Percentiles rank a stretch among this genome's conserved stretches.
phyloP scores from a whole-genome alignment of 2,329 filamentous ascomycete genomes.

The Madurella fahalii region DNA sequence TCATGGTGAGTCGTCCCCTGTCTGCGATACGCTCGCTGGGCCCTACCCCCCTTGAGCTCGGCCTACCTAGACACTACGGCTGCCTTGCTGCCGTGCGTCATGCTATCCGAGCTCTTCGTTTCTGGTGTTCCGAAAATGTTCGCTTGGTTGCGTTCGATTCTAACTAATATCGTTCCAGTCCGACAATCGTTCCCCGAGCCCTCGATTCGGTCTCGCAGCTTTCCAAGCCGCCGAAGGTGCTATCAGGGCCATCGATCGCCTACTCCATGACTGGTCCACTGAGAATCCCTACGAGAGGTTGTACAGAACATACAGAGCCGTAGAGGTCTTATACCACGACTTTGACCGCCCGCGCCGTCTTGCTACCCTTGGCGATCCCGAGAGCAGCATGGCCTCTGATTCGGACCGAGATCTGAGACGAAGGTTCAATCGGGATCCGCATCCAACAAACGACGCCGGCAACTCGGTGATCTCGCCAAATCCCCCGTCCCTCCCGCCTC shows the following conservation, averaged over 20 bases:
- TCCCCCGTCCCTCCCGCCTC: conserved; percentile 35
- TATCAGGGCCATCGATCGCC: conserved; percentile 38
- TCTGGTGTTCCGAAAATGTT: neutral
- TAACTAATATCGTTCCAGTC: conserved; percentile 28
- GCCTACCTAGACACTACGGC: neutral
- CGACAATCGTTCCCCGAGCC: conserved; percentile 27
- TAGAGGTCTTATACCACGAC: conserved; percentile 38
- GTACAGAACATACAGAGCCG: conserved; percentile 38
- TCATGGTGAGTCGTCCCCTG: conserved; percentile 30
- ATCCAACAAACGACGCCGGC: conserved; percentile 20
- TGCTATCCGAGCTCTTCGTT: neutral
- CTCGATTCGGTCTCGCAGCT: conserved; percentile 1
- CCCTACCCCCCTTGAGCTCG: neutral
- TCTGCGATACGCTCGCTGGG: neutral
- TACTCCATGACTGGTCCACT: conserved; percentile 31
- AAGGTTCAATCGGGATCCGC: conserved; percentile 35
- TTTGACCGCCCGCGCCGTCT: conserved; percentile 24
- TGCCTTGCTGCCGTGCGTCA: neutral
- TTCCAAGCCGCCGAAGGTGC: conserved; percentile 25
- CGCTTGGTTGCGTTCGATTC: neutral
- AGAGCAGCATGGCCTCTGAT: conserved; percentile 35
- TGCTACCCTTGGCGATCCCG: conserved; percentile 17
- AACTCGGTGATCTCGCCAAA: conserved; percentile 16
- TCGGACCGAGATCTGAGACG: conserved; percentile 33
- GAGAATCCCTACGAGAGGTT: conserved; percentile 42